phyloP scores from a whole-genome alignment of 768 basidiomycete genomes.

The Suillus americanus region DNA sequence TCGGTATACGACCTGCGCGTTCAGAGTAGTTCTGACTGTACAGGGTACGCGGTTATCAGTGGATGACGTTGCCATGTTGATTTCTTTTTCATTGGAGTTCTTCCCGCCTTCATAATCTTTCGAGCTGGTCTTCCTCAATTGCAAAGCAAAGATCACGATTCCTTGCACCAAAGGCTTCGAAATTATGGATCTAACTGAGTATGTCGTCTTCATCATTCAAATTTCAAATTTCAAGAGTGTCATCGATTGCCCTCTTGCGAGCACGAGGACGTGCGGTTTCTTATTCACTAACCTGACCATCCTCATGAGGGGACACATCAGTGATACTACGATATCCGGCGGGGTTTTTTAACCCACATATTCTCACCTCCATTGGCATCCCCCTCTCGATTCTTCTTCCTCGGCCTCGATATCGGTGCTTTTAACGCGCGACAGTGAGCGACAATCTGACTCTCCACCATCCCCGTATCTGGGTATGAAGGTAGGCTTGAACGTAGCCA shows the following conservation, averaged over 20 bases:
- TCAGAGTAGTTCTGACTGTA: constrained; percentile 96
- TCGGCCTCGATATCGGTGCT: no score
- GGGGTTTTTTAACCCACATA: no score
- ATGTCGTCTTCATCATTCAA: constrained; percentile 31
- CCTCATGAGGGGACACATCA: no score
- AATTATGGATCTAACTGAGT: constrained; percentile 96
- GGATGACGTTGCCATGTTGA: not conserved
- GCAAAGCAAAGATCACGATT: constrained; percentile 90
- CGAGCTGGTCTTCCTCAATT: constrained; percentile 89
- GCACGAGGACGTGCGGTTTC: no score
- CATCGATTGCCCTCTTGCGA: constrained; percentile 27
- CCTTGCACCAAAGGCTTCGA: constrained; percentile 94
- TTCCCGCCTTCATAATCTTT: constrained; percentile 91
- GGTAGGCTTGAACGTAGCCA: constrained; percentile 82
- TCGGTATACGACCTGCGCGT: constrained; percentile 73
- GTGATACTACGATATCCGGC: no score
- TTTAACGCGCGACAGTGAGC: no score
- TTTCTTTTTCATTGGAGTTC: constrained; percentile 56
- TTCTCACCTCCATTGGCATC: no score
- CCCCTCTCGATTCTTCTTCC: no score
- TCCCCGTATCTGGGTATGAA: constrained; percentile 74
- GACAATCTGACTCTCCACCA: not conserved
- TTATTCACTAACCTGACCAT: no score
- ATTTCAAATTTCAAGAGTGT: constrained; percentile 78
- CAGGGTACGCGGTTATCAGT: constrained; percentile 41